Percentiles rank a stretch among this genome's conserved stretches.
phyloP scores from a whole-genome alignment of 495 filamentous ascomycete species.

The Penicillium angulare region DNA sequence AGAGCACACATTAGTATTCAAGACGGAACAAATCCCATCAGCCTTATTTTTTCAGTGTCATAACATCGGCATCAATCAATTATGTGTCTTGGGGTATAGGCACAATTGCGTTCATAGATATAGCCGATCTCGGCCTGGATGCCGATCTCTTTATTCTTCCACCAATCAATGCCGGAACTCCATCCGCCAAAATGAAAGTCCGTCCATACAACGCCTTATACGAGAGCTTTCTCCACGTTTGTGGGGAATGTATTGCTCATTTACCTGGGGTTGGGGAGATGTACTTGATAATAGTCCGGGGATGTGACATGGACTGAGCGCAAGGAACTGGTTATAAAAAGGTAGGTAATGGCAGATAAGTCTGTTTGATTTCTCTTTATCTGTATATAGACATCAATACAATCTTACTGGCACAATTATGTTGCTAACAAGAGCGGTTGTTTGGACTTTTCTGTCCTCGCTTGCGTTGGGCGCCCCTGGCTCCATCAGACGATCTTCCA shows the following conservation, averaged over 20 bases:
- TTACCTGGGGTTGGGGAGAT: slow-evolving; percentile 7
- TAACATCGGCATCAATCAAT: too few relatives aligned
- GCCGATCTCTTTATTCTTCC: slow-evolving; percentile 10
- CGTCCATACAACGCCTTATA: slow-evolving; percentile 9
- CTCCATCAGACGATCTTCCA: slow-evolving; percentile 3
- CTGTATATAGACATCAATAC: too few relatives aligned
- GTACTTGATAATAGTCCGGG: not conserved
- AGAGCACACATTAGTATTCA: too few relatives aligned
- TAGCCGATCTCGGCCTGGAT: not conserved
- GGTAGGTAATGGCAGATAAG: not conserved
- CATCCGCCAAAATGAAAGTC: slow-evolving; percentile 13
- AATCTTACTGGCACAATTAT: not conserved
- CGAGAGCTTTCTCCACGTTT: slow-evolving; percentile 10
- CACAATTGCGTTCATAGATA: too few relatives aligned
- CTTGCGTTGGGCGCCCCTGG: slow-evolving; percentile 8
- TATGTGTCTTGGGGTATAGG: too few relatives aligned
- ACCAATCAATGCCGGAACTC: slow-evolving; percentile 6
- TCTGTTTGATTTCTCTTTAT: not conserved
- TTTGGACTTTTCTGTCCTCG: slow-evolving; percentile 1
- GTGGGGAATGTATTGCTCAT: slow-evolving; percentile 3
- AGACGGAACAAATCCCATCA: too few relatives aligned
- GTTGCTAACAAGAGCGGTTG: slow-evolving; percentile 1
- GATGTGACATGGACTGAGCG: not conserved
- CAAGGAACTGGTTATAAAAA: not conserved
- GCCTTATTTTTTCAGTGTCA: too few relatives aligned